Evolutionary conservation across 1,139 yeast genomes (phyloP), one percentile per base, ranked within the genome.

Genomic region (Candida sojae): DNA sequence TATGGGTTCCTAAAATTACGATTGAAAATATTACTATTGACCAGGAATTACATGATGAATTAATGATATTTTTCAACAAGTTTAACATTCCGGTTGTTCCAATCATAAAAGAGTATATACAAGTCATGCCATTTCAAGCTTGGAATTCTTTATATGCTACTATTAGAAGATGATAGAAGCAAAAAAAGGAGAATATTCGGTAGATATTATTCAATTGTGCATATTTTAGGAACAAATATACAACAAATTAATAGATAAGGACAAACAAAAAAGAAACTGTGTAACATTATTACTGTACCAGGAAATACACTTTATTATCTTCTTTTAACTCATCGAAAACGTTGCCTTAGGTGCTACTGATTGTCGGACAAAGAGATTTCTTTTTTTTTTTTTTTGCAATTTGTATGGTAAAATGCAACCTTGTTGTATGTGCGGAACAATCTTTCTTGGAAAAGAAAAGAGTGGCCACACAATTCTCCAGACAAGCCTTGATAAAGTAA

Each of bases 81-180:
- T 28, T 38, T 38, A 38, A 38, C 25, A 38, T 38, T 17, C 41
- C 41, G 3, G 41, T 38, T 25, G 41, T 38, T 7, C 41, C 41
- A 28, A 38, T 38, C 7, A 12, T 28, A 12, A 38, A 38, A 38
- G 41, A 38, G 8, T 28, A 4, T 17, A 30, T 38, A n/a, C 33
- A 28, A 28, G 11, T 28, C 11, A 12, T 38, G 32, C 41, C 41
- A 9, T 38, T 38, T n/a, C 41, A 38, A 38, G 41, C 41, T 2
- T 38, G 41, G 41, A 30, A 30, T 11, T 11, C 25, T n/a, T 13
- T 36, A 11, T 21, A 23, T 21, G 11, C 30, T 6, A n/a, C n/a
- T 23, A 10, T 36, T 12, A 36, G 30, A 6, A 25, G 41, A 13
- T 13, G 12, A 28, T 25, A 12, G 30, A 37, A 26, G 23, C 11